Conservation (phyloP, 345 rosid species). For the Corymbia maculata region DNA sequence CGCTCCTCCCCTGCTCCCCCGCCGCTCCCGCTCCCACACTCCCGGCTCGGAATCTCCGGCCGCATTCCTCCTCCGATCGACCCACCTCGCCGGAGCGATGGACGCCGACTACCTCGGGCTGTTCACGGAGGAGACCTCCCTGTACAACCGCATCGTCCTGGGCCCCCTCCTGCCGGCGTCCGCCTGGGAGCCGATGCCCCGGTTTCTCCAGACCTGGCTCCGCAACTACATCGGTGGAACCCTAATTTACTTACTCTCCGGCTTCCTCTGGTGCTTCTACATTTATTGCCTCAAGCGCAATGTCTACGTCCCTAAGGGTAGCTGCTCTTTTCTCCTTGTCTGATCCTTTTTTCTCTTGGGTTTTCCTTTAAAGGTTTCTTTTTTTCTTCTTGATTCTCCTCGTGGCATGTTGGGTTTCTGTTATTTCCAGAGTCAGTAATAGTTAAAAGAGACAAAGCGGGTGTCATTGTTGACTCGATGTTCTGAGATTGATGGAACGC, state of each 20-base stretch:
- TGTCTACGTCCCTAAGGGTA: slow-evolving; percentile 76
- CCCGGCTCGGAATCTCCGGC: neutral
- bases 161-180: slow-evolving; percentile 40
- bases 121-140: slow-evolving; percentile 41
- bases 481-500: neutral
- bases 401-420: neutral
- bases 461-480: neutral
- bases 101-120: slow-evolving; percentile 26
- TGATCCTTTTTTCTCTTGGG: neutral
- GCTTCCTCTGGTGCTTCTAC: slow-evolving; percentile 84
- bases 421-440: neutral
- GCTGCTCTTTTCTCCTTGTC: neutral
- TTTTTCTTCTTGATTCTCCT: neutral
- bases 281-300: slow-evolving; percentile 76
- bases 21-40: neutral
- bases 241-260: slow-evolving; percentile 67
- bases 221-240: slow-evolving; percentile 78
- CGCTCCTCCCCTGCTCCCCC: neutral
- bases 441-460: neutral
- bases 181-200: slow-evolving; percentile 65
- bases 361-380: neutral
- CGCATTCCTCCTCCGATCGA: neutral
- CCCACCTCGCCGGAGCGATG: slow-evolving; percentile 1
- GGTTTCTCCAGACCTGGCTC: slow-evolving; percentile 76
- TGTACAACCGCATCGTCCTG: slow-evolving; percentile 67